Evolutionary conservation across 1,284 basidiomycete species (phyloP).

Genomic region (Moniliella sp.): DNA sequence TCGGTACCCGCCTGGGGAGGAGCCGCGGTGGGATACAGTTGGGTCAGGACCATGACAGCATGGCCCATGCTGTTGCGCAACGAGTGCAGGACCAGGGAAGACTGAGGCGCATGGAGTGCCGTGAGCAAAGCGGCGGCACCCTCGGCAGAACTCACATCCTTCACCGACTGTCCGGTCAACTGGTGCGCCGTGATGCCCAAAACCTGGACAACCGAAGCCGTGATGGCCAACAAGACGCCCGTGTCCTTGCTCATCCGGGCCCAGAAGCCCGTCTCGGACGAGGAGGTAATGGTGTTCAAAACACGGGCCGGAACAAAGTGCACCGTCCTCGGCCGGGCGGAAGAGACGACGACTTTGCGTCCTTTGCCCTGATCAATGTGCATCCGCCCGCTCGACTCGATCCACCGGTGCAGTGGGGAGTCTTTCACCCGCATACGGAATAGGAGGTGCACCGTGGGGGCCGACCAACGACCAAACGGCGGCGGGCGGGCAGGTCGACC

Average conservation of each 20-base stretch:
- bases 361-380: conserved; percentile 30
- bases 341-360: conserved; percentile 25
- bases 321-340: conserved; percentile 15
- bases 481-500: too few relatives aligned
- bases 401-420: conserved; percentile 15
- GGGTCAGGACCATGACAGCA: conserved; percentile 12
- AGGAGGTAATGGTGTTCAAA: conserved; percentile 10
- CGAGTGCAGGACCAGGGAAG: conserved; percentile 12
- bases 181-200: conserved; percentile 7
- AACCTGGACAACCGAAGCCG: conserved; percentile 10
- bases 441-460: conserved; percentile 22
- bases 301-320: conserved; percentile 22
- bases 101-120: conserved; percentile 10
- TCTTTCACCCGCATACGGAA: conserved; percentile 24
- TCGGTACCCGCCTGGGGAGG: background rate
- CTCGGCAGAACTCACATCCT: conserved; percentile 14
- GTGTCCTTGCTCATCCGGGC: conserved; percentile 17
- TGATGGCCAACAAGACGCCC: conserved; percentile 17
- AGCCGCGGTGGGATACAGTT: conserved; percentile 16
- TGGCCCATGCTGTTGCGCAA: conserved; percentile 9
- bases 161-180: conserved; percentile 15
- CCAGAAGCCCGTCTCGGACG: conserved; percentile 16
- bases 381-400: conserved; percentile 22
- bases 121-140: conserved; percentile 13
- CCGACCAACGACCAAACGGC: too few relatives aligned